Conservation (phyloP, 2,329 filamentous ascomycete genomes). For the Sordariomycetes sp. region DNA sequence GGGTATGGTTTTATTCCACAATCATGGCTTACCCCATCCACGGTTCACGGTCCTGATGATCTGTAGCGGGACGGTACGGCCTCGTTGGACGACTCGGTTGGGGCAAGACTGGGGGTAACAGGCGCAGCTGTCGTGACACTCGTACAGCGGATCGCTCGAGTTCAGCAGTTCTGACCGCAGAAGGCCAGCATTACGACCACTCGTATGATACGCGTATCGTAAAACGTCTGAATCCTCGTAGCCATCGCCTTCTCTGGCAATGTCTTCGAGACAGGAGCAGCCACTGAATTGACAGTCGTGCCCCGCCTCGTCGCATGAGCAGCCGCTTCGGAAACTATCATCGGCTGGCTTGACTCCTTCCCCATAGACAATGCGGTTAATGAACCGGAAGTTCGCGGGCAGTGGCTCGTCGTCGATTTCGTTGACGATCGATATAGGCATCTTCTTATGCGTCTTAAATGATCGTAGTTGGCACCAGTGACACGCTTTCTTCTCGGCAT, state of each 20-base stretch:
- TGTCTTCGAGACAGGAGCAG: no score
- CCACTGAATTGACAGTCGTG: conserved; percentile 57
- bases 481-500: conserved; percentile 34
- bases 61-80: conserved; percentile 60
- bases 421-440: conserved; percentile 58
- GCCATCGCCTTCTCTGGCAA: conserved; percentile 38
- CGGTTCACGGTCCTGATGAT: conserved; percentile 66
- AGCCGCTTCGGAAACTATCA: conserved; percentile 58
- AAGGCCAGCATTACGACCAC: conserved; percentile 40
- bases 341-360: conserved; percentile 51
- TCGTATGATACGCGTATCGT: conserved; percentile 59
- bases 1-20: background rate
- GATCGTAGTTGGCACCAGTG: conserved; percentile 53
- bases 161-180: conserved; percentile 42
- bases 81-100: conserved; percentile 69
- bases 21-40: conserved; percentile 56
- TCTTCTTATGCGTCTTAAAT: conserved; percentile 37
- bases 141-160: conserved; percentile 60
- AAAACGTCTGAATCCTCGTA: conserved; percentile 32
- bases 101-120: conserved; percentile 58
- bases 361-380: conserved; percentile 50
- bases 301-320: conserved; percentile 50
- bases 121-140: conserved; percentile 65
- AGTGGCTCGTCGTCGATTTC: conserved; percentile 44
- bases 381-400: conserved; percentile 59